A percentile compares a stretch with the other conserved stretches of the same genome.
Conservation (phyloP, 2,329 filamentous ascomycete genomes). For the Colletotrichum tropicale region DNA sequence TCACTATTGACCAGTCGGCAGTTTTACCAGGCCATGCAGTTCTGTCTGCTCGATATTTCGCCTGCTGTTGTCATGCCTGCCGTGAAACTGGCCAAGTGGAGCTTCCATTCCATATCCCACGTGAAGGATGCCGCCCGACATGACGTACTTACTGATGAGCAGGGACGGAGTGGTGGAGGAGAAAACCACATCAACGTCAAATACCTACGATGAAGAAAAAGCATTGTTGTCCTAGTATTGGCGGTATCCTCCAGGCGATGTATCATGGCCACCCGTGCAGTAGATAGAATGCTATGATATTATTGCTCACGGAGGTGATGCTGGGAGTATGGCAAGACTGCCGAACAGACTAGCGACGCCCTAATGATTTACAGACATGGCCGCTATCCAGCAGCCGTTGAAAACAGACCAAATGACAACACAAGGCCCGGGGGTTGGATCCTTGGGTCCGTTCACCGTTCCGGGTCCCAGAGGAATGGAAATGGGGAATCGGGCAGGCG, state of each 20-base stretch:
- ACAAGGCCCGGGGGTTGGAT: not conserved
- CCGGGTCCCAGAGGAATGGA: conserved; percentile 1
- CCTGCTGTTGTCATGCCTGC: not conserved
- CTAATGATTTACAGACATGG: not conserved
- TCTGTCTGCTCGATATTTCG: not conserved
- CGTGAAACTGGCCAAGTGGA: not conserved
- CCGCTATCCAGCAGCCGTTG: not conserved
- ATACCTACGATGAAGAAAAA: not conserved
- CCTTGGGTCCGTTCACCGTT: not conserved
- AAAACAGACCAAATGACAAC: not conserved
- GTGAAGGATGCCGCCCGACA: not conserved
- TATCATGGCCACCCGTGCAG: not conserved
- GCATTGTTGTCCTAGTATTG: not conserved
- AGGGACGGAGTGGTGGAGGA: not conserved
- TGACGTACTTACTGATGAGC: not conserved
- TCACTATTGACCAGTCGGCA: not conserved
- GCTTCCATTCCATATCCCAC: not conserved
- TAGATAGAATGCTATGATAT: not conserved
- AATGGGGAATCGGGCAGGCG: not conserved
- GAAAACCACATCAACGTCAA: not conserved
- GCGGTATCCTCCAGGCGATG: not conserved
- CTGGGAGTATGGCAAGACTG: not conserved
- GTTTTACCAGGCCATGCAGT: not conserved
- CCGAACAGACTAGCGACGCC: not conserved
- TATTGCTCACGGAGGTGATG: not conserved